phyloP scores from a whole-genome alignment of 495 filamentous ascomycete species.

The Acidiella bohemica region DNA sequence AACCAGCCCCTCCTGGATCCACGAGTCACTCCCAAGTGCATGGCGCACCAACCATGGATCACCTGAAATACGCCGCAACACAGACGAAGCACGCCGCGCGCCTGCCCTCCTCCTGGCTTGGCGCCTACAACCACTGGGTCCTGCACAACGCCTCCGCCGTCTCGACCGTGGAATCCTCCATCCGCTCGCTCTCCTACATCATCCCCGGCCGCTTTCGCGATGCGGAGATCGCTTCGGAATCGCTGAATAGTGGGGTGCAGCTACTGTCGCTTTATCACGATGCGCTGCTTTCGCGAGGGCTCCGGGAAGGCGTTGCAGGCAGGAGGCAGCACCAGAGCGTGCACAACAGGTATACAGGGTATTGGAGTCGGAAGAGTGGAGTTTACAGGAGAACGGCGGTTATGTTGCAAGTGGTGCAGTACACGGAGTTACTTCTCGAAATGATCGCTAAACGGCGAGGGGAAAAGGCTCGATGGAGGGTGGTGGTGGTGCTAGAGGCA shows the following conservation, averaged over 20 bases:
- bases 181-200: conserved; percentile 87
- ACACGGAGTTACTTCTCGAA: conserved; percentile 80
- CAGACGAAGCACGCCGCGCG: too few species aligned
- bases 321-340: conserved; percentile 43
- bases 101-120: too few species aligned
- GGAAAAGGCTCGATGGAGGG: conserved; percentile 74
- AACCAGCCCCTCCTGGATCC: too few species aligned
- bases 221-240: conserved; percentile 87
- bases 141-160: conserved; percentile 86
- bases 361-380: conserved; percentile 64
- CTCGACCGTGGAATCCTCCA: conserved; percentile 79
- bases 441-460: conserved; percentile 74
- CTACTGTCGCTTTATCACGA: conserved; percentile 92
- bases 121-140: too few species aligned
- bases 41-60: too few species aligned
- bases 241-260: conserved; percentile 74
- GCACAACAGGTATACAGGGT: conserved; percentile 80
- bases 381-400: conserved; percentile 67
- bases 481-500: conserved; percentile 74
- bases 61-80: too few species aligned
- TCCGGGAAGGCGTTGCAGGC: conserved; percentile 30
- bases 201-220: conserved; percentile 91
- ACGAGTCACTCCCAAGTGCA: too few species aligned
- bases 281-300: conserved; percentile 60
- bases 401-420: conserved; percentile 75